phyloP scores from a whole-genome alignment of 1,139 yeast genomes.

The Pichiaceae sp. region DNA sequence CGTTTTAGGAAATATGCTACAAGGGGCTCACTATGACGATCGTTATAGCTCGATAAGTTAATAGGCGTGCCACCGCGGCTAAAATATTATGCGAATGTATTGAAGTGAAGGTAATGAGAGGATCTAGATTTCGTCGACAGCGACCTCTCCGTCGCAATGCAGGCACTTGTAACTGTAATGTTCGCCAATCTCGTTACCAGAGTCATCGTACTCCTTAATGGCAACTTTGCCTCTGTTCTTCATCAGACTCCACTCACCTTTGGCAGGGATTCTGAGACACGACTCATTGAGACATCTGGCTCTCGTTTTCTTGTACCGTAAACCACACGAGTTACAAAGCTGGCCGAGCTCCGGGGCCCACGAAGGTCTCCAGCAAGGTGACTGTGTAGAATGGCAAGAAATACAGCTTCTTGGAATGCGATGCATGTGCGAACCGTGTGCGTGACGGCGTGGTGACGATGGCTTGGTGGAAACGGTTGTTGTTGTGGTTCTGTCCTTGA shows the following conservation, averaged over 20 bases:
- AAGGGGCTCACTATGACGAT: no score
- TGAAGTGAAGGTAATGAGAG: no score
- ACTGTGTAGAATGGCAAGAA: conserved; percentile 84
- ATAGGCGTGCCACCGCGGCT: no score
- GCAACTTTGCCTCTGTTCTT: conserved; percentile 53
- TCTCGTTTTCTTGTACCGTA: conserved; percentile 87
- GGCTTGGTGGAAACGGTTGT: conserved; percentile 1
- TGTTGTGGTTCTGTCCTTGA: not conserved
- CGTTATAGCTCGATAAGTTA: no score
- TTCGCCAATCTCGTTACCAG: conserved; percentile 6
- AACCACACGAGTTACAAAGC: conserved; percentile 92
- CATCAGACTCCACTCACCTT: conserved; percentile 92
- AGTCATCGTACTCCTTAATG: conserved; percentile 10
- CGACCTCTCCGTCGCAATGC: conserved; percentile 58
- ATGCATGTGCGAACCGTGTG: conserved; percentile 7
- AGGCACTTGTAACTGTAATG: conserved; percentile 46
- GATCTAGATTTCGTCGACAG: conserved; percentile 26
- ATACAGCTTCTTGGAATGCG: conserved; percentile 53
- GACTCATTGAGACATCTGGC: conserved; percentile 72
- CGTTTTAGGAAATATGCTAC: no score
- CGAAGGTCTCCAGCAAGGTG: conserved; percentile 98
- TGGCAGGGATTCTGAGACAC: conserved; percentile 89
- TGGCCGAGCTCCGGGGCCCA: conserved; percentile 85
- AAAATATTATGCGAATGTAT: no score
- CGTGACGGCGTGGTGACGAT: conserved; percentile 2